Base-by-base conservation (phyloP, 257 asterid species). In the Handroanthus guayacan region DNA sequence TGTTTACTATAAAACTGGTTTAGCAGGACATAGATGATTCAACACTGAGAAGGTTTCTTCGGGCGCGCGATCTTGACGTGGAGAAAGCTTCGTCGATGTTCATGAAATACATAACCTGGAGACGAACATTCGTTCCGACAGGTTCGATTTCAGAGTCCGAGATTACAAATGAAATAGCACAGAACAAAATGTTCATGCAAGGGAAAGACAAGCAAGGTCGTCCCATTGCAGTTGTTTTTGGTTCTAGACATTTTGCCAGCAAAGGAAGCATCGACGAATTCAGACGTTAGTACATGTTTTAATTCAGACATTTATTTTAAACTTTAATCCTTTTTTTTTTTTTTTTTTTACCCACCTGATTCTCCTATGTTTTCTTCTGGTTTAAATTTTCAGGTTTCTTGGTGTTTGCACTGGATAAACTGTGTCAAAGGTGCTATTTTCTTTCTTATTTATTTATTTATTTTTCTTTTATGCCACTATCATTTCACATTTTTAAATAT, bases 191-290 rank as follows among this genome's bases (percentile, higher is more conserved):
- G 77, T 89, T 84, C 52, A 75, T 83, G 78, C 99, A 95, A 81
- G 99, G 99, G 34, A 69, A 16, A 3, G 98, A 95, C 16, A 92
- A 80, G 78, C 81, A 82, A 63, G 98, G 93, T 3, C 84, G 88
- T 14, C 99, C 98, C 57, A 73, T 92, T 25, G 74, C 86, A 7
- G 81, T 92, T 36, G 37, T 88, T 17, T 41, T 85, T 67, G 94
- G 93, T 14, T 73, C 81, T 14, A 87, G 85, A 64, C 97, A 95
- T 80, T 79, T 88, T 73, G 76, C 87, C 20, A 56, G 71, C 89
- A 89, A 90, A 58, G 88, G 88, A 64, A 86, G 84, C 56, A 57
- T 44, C 0, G 87, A 94, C 3, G 97, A 91, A 82, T 82, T 92
- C 78, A 87, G 86, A 62, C 92, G 98, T 95, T 52, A 2, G 91